Conservation (phyloP, 805 yeast species). For the Lipomyces lipofer region DNA sequence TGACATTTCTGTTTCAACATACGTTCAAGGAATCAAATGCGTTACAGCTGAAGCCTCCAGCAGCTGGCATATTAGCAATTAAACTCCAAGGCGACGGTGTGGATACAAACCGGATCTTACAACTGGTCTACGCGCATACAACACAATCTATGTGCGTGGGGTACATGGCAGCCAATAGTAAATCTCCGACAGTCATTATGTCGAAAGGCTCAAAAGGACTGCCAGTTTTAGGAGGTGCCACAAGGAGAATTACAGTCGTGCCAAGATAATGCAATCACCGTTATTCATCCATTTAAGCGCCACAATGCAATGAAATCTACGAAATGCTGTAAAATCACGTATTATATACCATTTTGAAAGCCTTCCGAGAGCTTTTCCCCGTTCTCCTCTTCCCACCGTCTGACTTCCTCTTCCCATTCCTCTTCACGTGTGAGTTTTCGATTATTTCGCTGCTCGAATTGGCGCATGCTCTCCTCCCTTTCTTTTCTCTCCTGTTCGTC, state of each 20-base stretch:
- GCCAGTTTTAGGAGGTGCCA: neutral
- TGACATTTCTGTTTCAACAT: neutral
- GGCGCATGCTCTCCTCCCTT: slow-evolving; percentile 46
- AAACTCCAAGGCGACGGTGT: slow-evolving; percentile 7
- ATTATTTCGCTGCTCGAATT: slow-evolving; percentile 42
- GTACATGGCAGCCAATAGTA: slow-evolving; percentile 2
- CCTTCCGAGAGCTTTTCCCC: slow-evolving; percentile 15
- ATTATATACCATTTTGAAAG: slow-evolving; percentile 9
- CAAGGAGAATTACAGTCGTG: neutral
- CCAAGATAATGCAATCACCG: neutral
- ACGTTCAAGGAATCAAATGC: slow-evolving; percentile 4
- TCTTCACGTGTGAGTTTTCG: slow-evolving; percentile 55
- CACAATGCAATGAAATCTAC: neutral
- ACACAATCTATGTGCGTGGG: slow-evolving; percentile 23
- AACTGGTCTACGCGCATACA: slow-evolving; percentile 21
- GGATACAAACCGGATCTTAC: neutral
- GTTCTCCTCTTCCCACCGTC: slow-evolving; percentile 55
- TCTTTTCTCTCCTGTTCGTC: slow-evolving; percentile 62
- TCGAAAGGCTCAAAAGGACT: slow-evolving; percentile 2
- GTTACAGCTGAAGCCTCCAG: slow-evolving; percentile 11
- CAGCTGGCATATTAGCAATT: slow-evolving; percentile 19
- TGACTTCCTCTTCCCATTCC: slow-evolving; percentile 68
- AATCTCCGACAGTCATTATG: slow-evolving; percentile 5
- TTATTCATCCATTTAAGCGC: no score
- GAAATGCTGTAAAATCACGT: no score